Percentiles rank a stretch among this genome's conserved stretches.
Evolutionary conservation across 148 eudicot species (phyloP).

Genomic region (Fagopyrum homotropicum): DNA sequence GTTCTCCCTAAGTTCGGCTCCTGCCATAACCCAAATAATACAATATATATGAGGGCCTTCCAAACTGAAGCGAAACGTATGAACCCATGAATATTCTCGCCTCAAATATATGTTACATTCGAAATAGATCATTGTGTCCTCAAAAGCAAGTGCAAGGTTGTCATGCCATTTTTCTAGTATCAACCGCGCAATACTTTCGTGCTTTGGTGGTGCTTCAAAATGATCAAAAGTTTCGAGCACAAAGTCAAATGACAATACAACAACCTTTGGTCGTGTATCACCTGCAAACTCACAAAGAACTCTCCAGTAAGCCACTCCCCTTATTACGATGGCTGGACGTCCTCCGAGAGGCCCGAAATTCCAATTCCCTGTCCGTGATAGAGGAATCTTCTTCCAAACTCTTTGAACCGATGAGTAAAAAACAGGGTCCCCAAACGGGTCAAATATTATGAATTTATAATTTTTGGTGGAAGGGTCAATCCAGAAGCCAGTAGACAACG

Average conservation of each 20-base stretch:
- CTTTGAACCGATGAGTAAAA: not conserved
- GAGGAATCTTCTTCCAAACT: not conserved
- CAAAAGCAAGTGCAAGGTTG: not conserved
- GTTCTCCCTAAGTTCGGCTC: not conserved
- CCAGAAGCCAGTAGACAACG: no score
- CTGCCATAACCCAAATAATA: not conserved
- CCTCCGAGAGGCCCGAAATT: not conserved
- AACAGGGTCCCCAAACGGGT: not conserved
- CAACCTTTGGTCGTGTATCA: no score
- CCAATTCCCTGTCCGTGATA: no score
- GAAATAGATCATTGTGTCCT: not conserved
- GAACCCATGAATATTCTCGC: not conserved
- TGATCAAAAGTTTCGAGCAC: not conserved
- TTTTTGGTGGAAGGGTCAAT: no score
- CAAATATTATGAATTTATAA: no score
- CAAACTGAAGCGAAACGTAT: not conserved
- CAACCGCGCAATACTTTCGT: not conserved
- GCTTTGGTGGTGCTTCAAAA: not conserved
- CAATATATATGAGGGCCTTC: not conserved
- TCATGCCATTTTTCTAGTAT: not conserved
- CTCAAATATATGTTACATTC: not conserved
- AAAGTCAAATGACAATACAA: not conserved
- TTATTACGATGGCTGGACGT: not conserved
- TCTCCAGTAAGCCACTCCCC: slow-evolving; percentile 4
- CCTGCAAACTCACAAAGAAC: not conserved